Evolutionary conservation across 129 eudicot genomes (phyloP).

Genomic region (Saussurea involucrata): DNA sequence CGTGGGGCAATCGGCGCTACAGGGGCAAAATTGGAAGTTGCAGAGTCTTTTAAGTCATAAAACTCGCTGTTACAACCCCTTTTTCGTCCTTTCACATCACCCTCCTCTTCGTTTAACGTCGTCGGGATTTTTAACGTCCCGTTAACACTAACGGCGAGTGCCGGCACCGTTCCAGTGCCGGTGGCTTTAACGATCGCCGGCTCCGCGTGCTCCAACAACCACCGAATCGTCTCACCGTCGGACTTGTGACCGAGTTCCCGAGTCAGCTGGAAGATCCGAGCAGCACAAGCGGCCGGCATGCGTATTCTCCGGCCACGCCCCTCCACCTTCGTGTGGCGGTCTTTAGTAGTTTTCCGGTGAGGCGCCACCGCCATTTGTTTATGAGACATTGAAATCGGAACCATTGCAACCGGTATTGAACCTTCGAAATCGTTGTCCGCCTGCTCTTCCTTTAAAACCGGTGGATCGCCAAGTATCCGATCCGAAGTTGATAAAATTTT

Average conservation of each 20-base stretch:
- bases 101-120: slow-evolving; percentile 21
- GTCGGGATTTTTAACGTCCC: slow-evolving; percentile 66
- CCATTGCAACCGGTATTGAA: slow-evolving; percentile 18
- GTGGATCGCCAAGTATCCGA: slow-evolving; percentile 35
- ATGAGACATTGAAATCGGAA: neutral
- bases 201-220: slow-evolving; percentile 78
- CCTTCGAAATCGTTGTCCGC: slow-evolving; percentile 21
- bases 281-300: slow-evolving; percentile 81
- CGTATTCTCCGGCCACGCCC: slow-evolving; percentile 77
- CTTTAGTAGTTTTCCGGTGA: slow-evolving; percentile 50
- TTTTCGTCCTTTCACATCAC: slow-evolving; percentile 34
- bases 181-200: slow-evolving; percentile 68
- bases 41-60: slow-evolving; percentile 32
- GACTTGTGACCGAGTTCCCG: slow-evolving; percentile 65
- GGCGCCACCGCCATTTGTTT: slow-evolving; percentile 25
- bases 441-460: slow-evolving; percentile 40
- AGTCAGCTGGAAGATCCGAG: slow-evolving; percentile 64
- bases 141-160: slow-evolving; percentile 72
- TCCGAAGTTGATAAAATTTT: slow-evolving; percentile 8
- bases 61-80: slow-evolving; percentile 50
- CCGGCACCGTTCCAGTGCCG: slow-evolving; percentile 76
- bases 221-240: slow-evolving; percentile 63
- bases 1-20: slow-evolving; percentile 50
- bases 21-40: slow-evolving; percentile 47
- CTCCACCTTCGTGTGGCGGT: slow-evolving; percentile 69